phyloP scores from a whole-genome alignment of 164 flowering plant genomes.

The Aristolochia fimbriata region DNA sequence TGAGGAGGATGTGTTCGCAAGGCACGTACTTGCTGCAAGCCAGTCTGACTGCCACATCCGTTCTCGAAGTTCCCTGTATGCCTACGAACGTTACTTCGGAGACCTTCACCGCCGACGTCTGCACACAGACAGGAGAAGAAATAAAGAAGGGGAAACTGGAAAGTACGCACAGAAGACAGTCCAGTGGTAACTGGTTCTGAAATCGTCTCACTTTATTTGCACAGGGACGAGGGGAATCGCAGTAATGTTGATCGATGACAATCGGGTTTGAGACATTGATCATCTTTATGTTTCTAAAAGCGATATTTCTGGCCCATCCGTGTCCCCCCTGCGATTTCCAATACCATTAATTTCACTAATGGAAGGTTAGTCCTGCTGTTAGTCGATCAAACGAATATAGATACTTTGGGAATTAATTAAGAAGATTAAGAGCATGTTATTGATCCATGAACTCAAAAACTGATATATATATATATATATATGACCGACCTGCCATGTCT shows the following conservation, averaged over 20 bases:
- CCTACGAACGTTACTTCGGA: not conserved
- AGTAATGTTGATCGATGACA: conserved; percentile 6
- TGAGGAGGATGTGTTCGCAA: not conserved
- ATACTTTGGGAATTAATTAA: not conserved
- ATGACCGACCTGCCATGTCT: conserved; percentile 7
- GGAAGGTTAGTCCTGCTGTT: not conserved
- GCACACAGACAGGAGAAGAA: not conserved
- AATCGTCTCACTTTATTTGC: conserved; percentile 2
- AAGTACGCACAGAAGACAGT: not conserved
- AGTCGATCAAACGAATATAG: not conserved
- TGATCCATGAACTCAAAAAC: not conserved
- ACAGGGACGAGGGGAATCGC: conserved; percentile 7
- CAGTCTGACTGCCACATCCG: not conserved
- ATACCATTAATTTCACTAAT: not conserved
- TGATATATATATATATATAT: too few species aligned
- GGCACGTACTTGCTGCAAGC: conserved; percentile 2
- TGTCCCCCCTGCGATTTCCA: conserved; percentile 6
- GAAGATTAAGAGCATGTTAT: not conserved
- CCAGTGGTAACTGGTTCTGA: not conserved
- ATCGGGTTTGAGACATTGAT: conserved; percentile 6
- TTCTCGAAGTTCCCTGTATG: conserved; percentile 3
- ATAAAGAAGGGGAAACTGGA: not conserved
- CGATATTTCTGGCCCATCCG: conserved; percentile 4
- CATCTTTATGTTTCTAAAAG: conserved; percentile 1
- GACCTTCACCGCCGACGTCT: conserved; percentile 4